Base-by-base conservation (phyloP, 2,329 filamentous ascomycete species). In the Ophiostoma quercus region DNA sequence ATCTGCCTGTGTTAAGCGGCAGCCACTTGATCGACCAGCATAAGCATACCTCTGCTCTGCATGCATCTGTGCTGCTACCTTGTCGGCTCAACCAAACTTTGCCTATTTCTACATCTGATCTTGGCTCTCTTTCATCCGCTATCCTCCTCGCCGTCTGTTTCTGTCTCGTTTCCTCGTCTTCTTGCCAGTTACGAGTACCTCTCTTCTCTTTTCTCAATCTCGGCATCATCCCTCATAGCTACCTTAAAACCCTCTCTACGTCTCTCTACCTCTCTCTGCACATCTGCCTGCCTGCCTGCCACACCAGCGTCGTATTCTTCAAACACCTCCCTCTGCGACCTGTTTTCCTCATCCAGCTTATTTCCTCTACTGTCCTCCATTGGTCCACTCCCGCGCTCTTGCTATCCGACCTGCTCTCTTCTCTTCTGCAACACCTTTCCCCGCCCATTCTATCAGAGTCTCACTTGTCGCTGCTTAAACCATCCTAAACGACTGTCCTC, bases 41-140 rank as follows among this genome's bases (percentile, higher is more conserved):
- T 32, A 34, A 16, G 22, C 65, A 41, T 57, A 66, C 19, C 67
- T 19, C 29, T 69, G 37, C 63, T 19, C 29, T 69, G 37, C 63
- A 57, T 41, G 29, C 29, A 62, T 22, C 63, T 60, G 29, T 63
- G 65, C 67, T 54, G 22, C 51, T 57, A 68, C 62, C 67, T 68
- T 67, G 60, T 68, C n/a, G 67, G 32, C 62, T 57, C 34, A 39
- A 71, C 67, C 47, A 62, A 14, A 66, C 37, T 67, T 41, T 51
- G 16, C 39, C 7, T 14, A 32, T 65, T 70, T 67, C 60, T 57
- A 34, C 32, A 67, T 41, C 67, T 51, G 25, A 8, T 29, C 57
- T 41, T 32, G 11, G 12, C 60, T 62, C 22, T 62, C 57, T 32
- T 62, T 2, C 16, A 16, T 62, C 22, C 9, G 32, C 57, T 62